Evolutionary conservation across 495 filamentous ascomycete species (phyloP).

Genomic region (Cairneyella variabilis): DNA sequence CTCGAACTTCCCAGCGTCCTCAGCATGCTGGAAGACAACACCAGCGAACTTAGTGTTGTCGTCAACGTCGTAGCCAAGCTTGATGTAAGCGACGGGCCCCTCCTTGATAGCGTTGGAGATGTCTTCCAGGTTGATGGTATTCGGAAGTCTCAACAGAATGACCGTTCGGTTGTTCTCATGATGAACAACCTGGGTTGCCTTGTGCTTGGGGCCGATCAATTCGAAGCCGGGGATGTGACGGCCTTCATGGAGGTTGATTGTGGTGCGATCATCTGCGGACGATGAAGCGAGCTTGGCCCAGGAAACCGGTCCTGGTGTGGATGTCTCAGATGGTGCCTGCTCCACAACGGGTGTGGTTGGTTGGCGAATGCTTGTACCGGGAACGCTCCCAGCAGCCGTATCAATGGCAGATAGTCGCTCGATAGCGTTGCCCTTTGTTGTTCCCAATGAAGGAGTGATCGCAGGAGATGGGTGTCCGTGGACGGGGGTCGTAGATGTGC

Average conservation of each 20-base stretch:
- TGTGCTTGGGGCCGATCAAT: background rate
- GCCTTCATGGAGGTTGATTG: background rate
- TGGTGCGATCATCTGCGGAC: no score
- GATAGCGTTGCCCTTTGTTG: background rate
- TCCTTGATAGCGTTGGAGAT: constrained; percentile 23
- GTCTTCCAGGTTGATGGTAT: constrained; percentile 15
- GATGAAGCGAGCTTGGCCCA: no score
- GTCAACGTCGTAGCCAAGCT: constrained; percentile 14
- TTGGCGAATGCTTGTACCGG: no score
- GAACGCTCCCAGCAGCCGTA: constrained; percentile 1
- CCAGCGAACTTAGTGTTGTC: constrained; percentile 4
- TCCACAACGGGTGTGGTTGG: no score
- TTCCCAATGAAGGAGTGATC: no score
- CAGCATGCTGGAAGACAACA: constrained; percentile 22
- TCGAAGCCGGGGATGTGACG: background rate
- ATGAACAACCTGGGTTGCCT: no score
- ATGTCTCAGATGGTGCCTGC: no score
- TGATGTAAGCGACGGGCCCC: constrained; percentile 16
- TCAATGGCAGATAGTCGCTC: background rate
- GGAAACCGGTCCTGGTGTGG: no score
- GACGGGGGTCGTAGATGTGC: background rate
- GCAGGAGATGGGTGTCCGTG: background rate
- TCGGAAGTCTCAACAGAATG: constrained; percentile 19
- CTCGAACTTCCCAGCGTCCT: constrained; percentile 16
- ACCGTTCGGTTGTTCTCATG: constrained; percentile 20